These are phyloP conservation scores for Spiraea crenata DNA, from an alignment of 331 rosid species.

Conservation along the genomic window DNA sequence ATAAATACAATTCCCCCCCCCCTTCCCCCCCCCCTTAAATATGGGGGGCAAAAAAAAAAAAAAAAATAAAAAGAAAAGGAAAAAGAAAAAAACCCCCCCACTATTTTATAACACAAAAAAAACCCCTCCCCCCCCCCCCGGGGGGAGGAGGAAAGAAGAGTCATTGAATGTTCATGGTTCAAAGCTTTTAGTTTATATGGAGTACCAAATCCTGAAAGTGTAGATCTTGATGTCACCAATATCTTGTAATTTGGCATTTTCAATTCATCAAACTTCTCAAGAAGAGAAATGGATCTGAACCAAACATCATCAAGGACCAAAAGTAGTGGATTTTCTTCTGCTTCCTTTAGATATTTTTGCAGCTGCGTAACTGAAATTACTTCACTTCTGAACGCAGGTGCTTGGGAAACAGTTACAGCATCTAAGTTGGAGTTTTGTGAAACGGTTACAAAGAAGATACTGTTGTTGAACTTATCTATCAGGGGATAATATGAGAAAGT, in stretches of 20 bases:
- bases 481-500: conserved; percentile 24
- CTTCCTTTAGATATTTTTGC: conserved; percentile 23
- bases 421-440: conserved; percentile 44
- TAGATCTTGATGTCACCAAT: conserved; percentile 59
- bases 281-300: conserved; percentile 34
- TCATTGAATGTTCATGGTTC: conserved; percentile 29
- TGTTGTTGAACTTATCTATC: conserved; percentile 42
- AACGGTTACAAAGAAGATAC: conserved; percentile 42
- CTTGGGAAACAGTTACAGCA: conserved; percentile 23
- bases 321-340: conserved; percentile 29
- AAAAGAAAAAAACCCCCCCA: too few species aligned
- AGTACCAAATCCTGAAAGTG: conserved; percentile 34
- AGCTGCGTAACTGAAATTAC: conserved; percentile 33
- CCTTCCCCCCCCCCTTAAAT: neutral
- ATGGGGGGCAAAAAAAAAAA: too few species aligned
- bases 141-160: too few species aligned
- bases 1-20: neutral
- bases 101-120: too few species aligned
- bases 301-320: conserved; percentile 64
- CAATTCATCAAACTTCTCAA: conserved; percentile 33
- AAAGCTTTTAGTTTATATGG: conserved; percentile 32
- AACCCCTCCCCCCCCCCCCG: too few species aligned
- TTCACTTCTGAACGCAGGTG: conserved; percentile 34
- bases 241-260: conserved; percentile 33
- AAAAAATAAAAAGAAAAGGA: too few species aligned